These are phyloP conservation scores for Ambispora gerdemannii DNA, from an alignment of 192 early-diverging fungal genomes.

Conservation along the genomic window DNA sequence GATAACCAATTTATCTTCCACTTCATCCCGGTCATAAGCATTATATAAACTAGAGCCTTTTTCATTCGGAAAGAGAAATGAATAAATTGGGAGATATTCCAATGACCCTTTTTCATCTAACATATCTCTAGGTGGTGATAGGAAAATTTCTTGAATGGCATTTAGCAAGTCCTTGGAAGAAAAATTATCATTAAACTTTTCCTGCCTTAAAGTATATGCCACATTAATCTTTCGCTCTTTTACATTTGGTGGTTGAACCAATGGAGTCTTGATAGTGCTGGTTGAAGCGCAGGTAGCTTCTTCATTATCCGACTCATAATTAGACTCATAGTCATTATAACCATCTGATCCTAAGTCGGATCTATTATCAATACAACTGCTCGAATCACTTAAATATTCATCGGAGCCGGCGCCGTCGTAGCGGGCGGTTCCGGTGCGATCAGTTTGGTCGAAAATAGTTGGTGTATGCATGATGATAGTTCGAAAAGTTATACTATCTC, in stretches of 20 bases:
- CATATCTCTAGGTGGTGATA: constrained; percentile 17
- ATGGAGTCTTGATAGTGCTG: constrained; percentile 3
- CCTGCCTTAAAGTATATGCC: constrained; percentile 6
- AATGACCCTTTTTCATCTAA: constrained; percentile 21
- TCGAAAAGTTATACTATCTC: too few species aligned
- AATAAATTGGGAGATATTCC: constrained; percentile 12
- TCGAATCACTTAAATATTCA: constrained; percentile 8
- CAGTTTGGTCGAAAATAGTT: background rate
- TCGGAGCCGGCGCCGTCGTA: background rate
- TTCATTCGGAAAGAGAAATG: constrained; percentile 24
- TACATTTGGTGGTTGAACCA: constrained; percentile 3
- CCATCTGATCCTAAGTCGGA: too few species aligned
- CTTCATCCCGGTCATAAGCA: background rate
- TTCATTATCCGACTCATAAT: constrained; percentile 11
- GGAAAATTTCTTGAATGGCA: background rate
- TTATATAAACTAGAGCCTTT: background rate
- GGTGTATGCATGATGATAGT: too few species aligned
- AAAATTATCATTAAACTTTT: constrained; percentile 7
- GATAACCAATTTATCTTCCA: constrained; percentile 20
- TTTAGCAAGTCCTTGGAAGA: background rate
- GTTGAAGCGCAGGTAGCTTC: constrained; percentile 2
- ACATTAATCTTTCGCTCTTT: background rate
- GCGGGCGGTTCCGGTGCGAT: too few species aligned
- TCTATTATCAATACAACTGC: too few species aligned
- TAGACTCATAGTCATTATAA: constrained; percentile 5